These are phyloP conservation scores for Rubia balearica DNA, from an alignment of 305 asterid species.

Conservation along the genomic window DNA sequence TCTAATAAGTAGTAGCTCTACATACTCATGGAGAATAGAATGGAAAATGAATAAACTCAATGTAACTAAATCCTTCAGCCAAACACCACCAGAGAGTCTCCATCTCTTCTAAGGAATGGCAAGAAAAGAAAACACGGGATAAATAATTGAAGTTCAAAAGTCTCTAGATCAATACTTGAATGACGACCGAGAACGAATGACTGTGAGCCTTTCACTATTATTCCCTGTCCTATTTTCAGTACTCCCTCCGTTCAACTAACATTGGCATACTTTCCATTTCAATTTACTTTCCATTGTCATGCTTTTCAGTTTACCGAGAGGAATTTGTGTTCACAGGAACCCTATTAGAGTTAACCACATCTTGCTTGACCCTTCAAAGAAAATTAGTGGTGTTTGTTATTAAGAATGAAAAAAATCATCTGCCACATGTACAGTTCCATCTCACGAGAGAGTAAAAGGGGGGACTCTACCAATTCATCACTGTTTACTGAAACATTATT, in stretches of 20 bases:
- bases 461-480: slow-evolving; percentile 42
- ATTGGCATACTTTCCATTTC: too few relatives aligned
- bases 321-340: slow-evolving; percentile 27
- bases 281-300: slow-evolving; percentile 34
- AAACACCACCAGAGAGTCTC: neutral
- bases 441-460: neutral
- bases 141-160: neutral
- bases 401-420: neutral
- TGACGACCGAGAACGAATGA: too few relatives aligned
- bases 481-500: slow-evolving; percentile 36
- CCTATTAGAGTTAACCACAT: slow-evolving; percentile 36
- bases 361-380: slow-evolving; percentile 51
- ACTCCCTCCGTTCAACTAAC: too few relatives aligned
- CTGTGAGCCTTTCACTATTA: slow-evolving; percentile 35
- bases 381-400: slow-evolving; percentile 1
- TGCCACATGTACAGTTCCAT: neutral
- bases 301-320: slow-evolving; percentile 36
- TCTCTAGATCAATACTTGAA: too few relatives aligned
- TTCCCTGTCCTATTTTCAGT: slow-evolving; percentile 37
- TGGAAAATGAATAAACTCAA: too few relatives aligned
- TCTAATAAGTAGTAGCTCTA: too few relatives aligned
- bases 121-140: neutral
- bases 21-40: too few relatives aligned
- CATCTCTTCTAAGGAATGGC: slow-evolving; percentile 2
- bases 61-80: neutral